phyloP scores from a whole-genome alignment of 495 filamentous ascomycete species.

The Aspergillus coremiiformis region DNA sequence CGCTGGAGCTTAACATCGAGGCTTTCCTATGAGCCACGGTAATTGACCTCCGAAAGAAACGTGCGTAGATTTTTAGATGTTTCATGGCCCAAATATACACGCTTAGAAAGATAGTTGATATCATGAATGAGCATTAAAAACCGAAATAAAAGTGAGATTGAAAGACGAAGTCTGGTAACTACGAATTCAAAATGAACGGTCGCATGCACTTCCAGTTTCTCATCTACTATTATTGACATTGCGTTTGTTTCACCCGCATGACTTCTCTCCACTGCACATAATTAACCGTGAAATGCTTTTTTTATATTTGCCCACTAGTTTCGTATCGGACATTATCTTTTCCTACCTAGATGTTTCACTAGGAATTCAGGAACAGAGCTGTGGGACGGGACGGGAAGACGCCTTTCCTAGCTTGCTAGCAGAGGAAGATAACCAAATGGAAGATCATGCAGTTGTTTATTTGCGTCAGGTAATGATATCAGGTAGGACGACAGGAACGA shows the following conservation, averaged over 20 bases:
- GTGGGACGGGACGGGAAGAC: neutral
- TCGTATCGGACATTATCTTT: slow-evolving; percentile 12
- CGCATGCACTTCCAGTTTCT: neutral
- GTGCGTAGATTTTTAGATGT: slow-evolving; percentile 9
- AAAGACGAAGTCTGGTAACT: too few relatives aligned
- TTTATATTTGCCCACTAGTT: slow-evolving; percentile 2
- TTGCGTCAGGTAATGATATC: slow-evolving; percentile 36
- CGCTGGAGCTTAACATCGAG: slow-evolving; percentile 92
- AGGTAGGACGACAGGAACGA: slow-evolving; percentile 33
- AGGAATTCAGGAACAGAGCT: slow-evolving; percentile 4
- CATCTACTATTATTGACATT: neutral
- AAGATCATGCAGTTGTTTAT: slow-evolving; percentile 37
- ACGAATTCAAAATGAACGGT: neutral
- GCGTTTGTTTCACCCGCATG: neutral
- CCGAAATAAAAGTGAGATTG: neutral
- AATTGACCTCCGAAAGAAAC: slow-evolving; percentile 3
- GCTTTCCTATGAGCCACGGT: slow-evolving; percentile 62
- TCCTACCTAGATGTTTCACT: slow-evolving; percentile 10
- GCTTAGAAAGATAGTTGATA: slow-evolving; percentile 7
- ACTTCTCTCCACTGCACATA: neutral
- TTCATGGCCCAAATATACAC: neutral
- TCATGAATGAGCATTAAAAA: slow-evolving; percentile 1
- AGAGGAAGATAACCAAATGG: slow-evolving; percentile 3
- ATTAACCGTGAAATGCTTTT: neutral
- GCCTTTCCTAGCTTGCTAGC: neutral